phyloP scores from a whole-genome alignment of 805 yeast genomes.

The Kuraishia hungarica region DNA sequence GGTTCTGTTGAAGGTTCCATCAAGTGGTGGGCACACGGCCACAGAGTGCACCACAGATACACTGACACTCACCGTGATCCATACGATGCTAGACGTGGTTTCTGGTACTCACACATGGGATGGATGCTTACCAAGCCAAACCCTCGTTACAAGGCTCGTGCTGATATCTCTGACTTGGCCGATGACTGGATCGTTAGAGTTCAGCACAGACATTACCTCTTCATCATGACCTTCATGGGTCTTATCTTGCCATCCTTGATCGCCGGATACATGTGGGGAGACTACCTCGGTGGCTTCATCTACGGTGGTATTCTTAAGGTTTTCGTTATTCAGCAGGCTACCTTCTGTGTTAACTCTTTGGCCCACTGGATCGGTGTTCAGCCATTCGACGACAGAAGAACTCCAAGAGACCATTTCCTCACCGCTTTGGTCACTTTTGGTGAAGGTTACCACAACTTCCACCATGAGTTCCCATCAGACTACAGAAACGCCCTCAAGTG shows the following conservation, averaged over 20 bases:
- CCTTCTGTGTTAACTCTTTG: conserved; percentile 70
- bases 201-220: conserved; percentile 73
- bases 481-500: conserved; percentile 66
- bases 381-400: conserved; percentile 65
- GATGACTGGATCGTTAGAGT: conserved; percentile 73
- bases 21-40: conserved; percentile 86
- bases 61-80: conserved; percentile 82
- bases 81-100: conserved; percentile 76
- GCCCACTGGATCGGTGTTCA: conserved; percentile 75
- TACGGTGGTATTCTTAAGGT: conserved; percentile 74
- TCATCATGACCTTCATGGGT: conserved; percentile 47
- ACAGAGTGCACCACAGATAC: conserved; percentile 80
- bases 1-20: conserved; percentile 80
- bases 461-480: conserved; percentile 92
- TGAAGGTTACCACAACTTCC: conserved; percentile 88
- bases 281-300: conserved; percentile 65
- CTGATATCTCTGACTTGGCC: conserved; percentile 71
- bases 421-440: conserved; percentile 71
- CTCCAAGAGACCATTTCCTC: conserved; percentile 61
- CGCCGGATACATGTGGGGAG: conserved; percentile 64
- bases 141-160: conserved; percentile 75
- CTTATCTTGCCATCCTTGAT: conserved; percentile 57
- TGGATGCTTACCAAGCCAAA: conserved; percentile 81
- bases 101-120: conserved; percentile 80
- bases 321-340: conserved; percentile 69